phyloP scores from a whole-genome alignment of 2,329 filamentous ascomycete species.

The Massarina eburnea region DNA sequence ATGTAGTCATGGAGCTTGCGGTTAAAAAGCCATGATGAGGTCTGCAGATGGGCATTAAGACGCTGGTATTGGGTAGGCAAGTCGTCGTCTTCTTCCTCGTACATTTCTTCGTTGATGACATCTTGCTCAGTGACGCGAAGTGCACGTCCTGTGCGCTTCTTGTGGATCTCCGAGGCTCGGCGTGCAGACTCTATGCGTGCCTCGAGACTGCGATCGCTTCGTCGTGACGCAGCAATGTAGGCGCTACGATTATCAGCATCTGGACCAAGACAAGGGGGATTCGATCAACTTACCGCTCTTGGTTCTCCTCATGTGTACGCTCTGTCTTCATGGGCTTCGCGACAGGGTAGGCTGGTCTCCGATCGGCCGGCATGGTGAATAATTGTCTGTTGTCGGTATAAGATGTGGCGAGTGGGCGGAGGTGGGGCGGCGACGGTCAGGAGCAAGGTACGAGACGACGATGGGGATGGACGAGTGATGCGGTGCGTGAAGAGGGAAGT shows the following conservation, averaged over 20 bases:
- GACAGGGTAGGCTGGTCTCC: slow-evolving; percentile 33
- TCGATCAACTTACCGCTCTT: slow-evolving; percentile 59
- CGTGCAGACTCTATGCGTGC: slow-evolving; percentile 84
- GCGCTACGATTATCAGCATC: slow-evolving; percentile 56
- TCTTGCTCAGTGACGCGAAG: slow-evolving; percentile 83
- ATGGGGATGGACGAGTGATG: not conserved
- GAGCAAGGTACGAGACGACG: slow-evolving; percentile 1
- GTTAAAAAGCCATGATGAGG: slow-evolving; percentile 62
- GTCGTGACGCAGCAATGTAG: slow-evolving; percentile 86
- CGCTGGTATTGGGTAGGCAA: slow-evolving; percentile 67
- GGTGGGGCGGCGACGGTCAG: slow-evolving; percentile 10
- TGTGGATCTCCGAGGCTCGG: slow-evolving; percentile 88
- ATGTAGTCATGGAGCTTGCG: slow-evolving; percentile 62
- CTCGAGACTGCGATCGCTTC: slow-evolving; percentile 84
- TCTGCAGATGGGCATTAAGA: slow-evolving; percentile 64
- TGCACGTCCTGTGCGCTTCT: slow-evolving; percentile 78
- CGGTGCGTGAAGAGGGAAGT: slow-evolving; percentile 1
- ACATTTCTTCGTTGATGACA: slow-evolving; percentile 91
- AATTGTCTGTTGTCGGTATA: slow-evolving; percentile 2
- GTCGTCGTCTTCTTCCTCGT: slow-evolving; percentile 90
- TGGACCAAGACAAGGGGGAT: not conserved
- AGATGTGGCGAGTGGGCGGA: slow-evolving; percentile 17
- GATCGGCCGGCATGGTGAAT: slow-evolving; percentile 44
- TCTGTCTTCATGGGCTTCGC: slow-evolving; percentile 62
- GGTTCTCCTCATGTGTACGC: slow-evolving; percentile 77